phyloP scores from a whole-genome alignment of 2,329 filamentous ascomycete genomes.

The Aureobasidium sp. region DNA sequence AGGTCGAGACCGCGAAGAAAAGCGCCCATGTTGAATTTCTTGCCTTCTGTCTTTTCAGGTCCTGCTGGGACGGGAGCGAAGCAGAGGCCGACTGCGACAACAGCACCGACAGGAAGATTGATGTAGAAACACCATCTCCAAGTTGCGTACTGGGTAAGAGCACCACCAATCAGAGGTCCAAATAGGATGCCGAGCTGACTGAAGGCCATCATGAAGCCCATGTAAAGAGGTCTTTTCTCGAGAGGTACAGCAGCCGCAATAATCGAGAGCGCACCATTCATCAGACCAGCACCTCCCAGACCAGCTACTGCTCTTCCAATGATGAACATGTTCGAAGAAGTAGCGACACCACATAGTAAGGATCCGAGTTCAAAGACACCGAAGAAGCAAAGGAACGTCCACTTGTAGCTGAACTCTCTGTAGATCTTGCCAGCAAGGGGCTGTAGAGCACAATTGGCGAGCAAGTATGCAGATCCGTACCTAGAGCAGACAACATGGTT shows the following conservation, averaged over 20 bases:
- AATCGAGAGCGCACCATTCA: constrained; percentile 40
- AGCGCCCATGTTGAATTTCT: constrained; percentile 36
- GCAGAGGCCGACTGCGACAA: constrained; percentile 30
- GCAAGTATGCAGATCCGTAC: constrained; percentile 33
- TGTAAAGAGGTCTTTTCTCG: constrained; percentile 37
- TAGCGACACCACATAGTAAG: constrained; percentile 46
- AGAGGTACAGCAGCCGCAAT: constrained; percentile 42
- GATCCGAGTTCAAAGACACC: constrained; percentile 46
- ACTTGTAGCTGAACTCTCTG: constrained; percentile 46
- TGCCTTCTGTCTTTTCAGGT: constrained; percentile 18
- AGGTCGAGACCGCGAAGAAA: constrained; percentile 41
- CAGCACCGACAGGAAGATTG: constrained; percentile 36
- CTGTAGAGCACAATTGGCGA: constrained; percentile 37
- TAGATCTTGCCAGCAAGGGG: constrained; percentile 51
- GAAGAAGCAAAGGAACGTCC: constrained; percentile 44
- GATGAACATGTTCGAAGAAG: constrained; percentile 47
- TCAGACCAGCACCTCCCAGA: constrained; percentile 45
- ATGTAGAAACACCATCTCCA: constrained; percentile 27
- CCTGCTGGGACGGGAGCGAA: constrained; percentile 28
- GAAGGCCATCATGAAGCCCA: constrained; percentile 31
- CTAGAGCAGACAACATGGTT: not conserved
- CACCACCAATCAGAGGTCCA: constrained; percentile 34
- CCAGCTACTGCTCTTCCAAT: constrained; percentile 50
- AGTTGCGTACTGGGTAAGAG: constrained; percentile 34
- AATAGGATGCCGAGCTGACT: constrained; percentile 35